These are phyloP conservation scores for Epichloe sp. DNA, from an alignment of 2,329 filamentous ascomycete genomes.

Conservation along the genomic window DNA sequence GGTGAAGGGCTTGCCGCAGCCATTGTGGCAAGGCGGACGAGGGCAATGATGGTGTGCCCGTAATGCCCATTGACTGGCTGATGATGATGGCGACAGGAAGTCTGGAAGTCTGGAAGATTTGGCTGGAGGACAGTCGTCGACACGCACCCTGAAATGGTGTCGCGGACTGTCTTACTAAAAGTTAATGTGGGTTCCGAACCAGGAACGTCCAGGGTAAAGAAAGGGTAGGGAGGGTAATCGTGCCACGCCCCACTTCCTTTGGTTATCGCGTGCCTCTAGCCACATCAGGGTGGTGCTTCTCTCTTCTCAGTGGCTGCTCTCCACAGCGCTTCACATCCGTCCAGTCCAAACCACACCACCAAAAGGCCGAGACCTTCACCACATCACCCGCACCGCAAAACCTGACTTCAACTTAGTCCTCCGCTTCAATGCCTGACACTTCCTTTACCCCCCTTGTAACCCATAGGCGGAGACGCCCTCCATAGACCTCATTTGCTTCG, in stretches of 20 bases:
- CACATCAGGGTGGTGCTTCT: no score
- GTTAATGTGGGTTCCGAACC: no score
- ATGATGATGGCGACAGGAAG: not conserved
- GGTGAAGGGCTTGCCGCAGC: constrained; percentile 40
- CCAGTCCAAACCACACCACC: no score
- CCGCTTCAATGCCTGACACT: not conserved
- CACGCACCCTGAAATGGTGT: no score
- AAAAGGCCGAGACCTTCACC: not conserved
- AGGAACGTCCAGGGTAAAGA: no score
- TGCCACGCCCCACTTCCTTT: no score
- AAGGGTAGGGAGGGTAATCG: no score
- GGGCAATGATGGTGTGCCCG: not conserved
- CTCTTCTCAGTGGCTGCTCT: no score
- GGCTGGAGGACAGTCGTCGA: not conserved
- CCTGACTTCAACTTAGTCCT: not conserved
- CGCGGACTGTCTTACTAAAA: no score
- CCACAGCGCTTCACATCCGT: no score
- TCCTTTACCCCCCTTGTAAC: not conserved
- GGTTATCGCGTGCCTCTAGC: no score
- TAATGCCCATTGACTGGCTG: constrained; percentile 1
- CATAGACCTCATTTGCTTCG: not conserved
- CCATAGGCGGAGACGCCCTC: not conserved
- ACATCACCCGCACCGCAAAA: not conserved
- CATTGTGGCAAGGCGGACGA: constrained; percentile 14
- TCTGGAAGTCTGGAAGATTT: not conserved